These are phyloP conservation scores for Arthrobotrys sinensis DNA, from an alignment of 2,329 filamentous ascomycete genomes.

Conservation along the genomic window DNA sequence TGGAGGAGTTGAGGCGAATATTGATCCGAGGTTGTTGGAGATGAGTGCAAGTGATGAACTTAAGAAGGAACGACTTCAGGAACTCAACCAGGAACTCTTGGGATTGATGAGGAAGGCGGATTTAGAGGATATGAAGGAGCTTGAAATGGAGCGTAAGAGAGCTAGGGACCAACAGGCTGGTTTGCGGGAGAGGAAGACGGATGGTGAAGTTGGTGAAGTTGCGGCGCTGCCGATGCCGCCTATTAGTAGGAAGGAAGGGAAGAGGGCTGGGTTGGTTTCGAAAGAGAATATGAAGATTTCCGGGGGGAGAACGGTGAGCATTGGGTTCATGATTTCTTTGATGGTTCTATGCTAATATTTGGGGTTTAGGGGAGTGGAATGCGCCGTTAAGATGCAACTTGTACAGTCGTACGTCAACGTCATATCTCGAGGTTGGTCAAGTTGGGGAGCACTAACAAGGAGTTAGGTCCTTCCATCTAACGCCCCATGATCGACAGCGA, in stretches of 20 bases:
- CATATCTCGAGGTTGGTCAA: too few relatives aligned
- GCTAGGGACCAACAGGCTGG: neutral
- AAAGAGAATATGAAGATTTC: slow-evolving; percentile 36
- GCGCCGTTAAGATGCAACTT: neutral
- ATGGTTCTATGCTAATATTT: neutral
- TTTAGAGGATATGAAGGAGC: neutral
- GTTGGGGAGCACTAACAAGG: neutral
- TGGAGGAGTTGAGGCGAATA: slow-evolving; percentile 14
- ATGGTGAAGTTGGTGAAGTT: neutral
- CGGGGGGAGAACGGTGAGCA: slow-evolving; percentile 1
- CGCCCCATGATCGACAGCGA: neutral
- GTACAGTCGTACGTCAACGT: too few relatives aligned
- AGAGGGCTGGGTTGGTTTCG: slow-evolving; percentile 14
- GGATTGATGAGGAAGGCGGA: neutral
- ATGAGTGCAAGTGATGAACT: slow-evolving; percentile 5
- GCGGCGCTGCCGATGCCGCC: neutral
- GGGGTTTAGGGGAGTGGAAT: slow-evolving; percentile 18
- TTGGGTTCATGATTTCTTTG: neutral
- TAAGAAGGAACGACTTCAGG: neutral
- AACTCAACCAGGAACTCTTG: neutral
- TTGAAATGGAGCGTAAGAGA: neutral
- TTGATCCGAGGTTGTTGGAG: slow-evolving; percentile 43
- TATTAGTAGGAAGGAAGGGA: slow-evolving; percentile 21
- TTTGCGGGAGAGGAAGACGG: slow-evolving; percentile 3
- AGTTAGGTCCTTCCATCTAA: neutral